Base-by-base conservation (phyloP, 371 early-diverging fungal species). In the Saksenaea vasiformis region DNA sequence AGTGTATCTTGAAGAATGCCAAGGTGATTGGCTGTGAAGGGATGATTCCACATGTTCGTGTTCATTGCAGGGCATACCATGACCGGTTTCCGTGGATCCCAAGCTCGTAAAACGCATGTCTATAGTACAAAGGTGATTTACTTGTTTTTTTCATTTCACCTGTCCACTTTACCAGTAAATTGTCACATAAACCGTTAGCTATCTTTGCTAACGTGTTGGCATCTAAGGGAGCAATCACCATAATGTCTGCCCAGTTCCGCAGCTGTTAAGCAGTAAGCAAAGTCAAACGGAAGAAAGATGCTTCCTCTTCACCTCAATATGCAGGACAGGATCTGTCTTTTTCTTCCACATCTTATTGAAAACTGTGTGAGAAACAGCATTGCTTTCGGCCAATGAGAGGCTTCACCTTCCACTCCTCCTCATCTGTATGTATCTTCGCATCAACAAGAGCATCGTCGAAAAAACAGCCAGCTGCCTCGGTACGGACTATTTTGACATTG, bases 41-140 rank as follows among this genome's bases (percentile, higher is more conserved):
- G 97, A 76, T 98, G 96, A 28, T 88, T 79, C 93, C 94, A 98
- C 98, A 98, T 98, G 76, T 88, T 84, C 10, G 97, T 96, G 69
- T 98, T 98, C 98, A 98, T 98, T 5, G 98, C 98, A 5, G 99
- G 99, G 60, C 92, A 92, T 5, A 91, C 85, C 17, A 96, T 56
- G 11, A 73, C 93, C 60, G 47, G 93, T 86, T 86, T 85, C 0
- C 38, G 60, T 36, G 78, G 73, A 67, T 95, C 92, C 97, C 98
- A 97, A 1, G 98, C 98, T 3, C 98, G 74, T 43, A 95, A 64
- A 11, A 95, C 83, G 66, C 95, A 96, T 1, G 98, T 98, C 92
- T 93, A 64, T 7, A 7, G 28, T 17, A 31, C 24, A 70, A 35
- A 19, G 37, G 54, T n/a, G 31, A 56, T 27, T 44, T 38, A 27